Evolutionary conservation across 2,329 filamentous ascomycete genomes (phyloP).

Genomic region (Colletotrichum lini): DNA sequence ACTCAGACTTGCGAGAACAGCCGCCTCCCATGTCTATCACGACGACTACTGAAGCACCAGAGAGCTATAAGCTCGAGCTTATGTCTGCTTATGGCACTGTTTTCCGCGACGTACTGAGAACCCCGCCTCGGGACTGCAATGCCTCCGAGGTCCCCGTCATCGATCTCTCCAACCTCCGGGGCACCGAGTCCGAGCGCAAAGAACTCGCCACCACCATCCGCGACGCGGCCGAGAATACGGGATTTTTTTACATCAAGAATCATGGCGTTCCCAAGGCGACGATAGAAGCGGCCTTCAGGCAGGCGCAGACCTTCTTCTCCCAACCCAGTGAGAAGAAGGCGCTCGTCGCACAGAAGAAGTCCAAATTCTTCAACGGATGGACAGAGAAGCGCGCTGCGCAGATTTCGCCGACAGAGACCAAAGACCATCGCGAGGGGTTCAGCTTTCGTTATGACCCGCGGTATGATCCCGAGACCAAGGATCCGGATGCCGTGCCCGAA

Average conservation of each 20-base stretch:
- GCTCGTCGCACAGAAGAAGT: constrained; percentile 45
- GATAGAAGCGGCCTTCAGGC: constrained; percentile 46
- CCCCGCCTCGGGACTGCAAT: constrained; percentile 56
- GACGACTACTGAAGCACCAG: constrained; percentile 27
- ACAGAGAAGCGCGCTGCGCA: constrained; percentile 45
- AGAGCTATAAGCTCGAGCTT: constrained; percentile 59
- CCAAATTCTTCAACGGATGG: constrained; percentile 56
- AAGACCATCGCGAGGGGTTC: constrained; percentile 50
- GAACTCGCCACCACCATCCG: constrained; percentile 55
- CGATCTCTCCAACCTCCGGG: constrained; percentile 56
- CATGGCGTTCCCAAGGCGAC: constrained; percentile 55
- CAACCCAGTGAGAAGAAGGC: constrained; percentile 50
- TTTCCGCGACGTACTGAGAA: constrained; percentile 58
- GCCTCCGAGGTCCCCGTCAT: constrained; percentile 62
- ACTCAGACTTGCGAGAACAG: no score
- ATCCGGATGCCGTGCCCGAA: constrained; percentile 42
- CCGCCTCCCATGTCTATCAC: constrained; percentile 38
- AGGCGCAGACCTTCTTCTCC: constrained; percentile 49
- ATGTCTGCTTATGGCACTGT: constrained; percentile 60
- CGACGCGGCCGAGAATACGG: constrained; percentile 58
- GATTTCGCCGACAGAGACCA: constrained; percentile 49
- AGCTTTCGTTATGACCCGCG: constrained; percentile 56
- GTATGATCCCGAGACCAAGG: constrained; percentile 58
- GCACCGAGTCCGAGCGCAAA: constrained; percentile 53
- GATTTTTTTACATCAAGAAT: constrained; percentile 64